Base-by-base conservation (phyloP, 768 basidiomycete species). In the Omphalotus guepiniiformis region DNA sequence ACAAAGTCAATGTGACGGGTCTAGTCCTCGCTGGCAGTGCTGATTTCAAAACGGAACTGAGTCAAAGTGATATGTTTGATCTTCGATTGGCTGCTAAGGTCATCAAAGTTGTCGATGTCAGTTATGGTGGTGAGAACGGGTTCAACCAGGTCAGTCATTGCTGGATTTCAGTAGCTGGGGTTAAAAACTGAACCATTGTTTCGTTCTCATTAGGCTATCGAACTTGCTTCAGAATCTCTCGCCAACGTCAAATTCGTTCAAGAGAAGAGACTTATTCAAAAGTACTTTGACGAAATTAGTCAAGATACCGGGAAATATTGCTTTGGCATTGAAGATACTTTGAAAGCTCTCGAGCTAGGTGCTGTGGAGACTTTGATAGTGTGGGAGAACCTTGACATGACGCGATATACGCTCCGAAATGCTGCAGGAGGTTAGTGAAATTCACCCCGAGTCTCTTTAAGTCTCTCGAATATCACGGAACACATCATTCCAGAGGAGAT, bases 241-340 rank as follows among this genome's bases (percentile, higher is more conserved):
- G 85, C 91, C 29, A 98, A 98, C 65, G 96, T 99, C 74, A 99
- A 99, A 65, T 98, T 99, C 58, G 95, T 99, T 27, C 95, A 98
- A 67, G 96, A 99, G 74, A 98, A 98, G 76, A 86, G 76, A 65
- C 82, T 99, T 40, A 98, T 99, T 57, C 94, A 98, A 65, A 88
- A 81, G 64, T 98, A 97, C 74, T 99, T 99, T 63, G 95, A 98
- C 60, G 96, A 99, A 70, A 99, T 99, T 70, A 95, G 93, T 57
- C 89, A 91, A 63, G 96, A 99, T 60, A 93, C 91, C 28, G 90
- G 83, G 58, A 90, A 85, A 66, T 97, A 95, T 72, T 96, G 94
- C 71, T 98, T 95, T 64, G 96, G 96, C 69, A 82, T 99, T 52
- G 91, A 91, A 13, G 96, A 99, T 62, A 98, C 95, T 1, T 78